Evolutionary conservation across 176 grass and related monocot genomes (phyloP), one percentile per base, ranked within the genome.

Genomic region (Phyllostachys edulis): DNA sequence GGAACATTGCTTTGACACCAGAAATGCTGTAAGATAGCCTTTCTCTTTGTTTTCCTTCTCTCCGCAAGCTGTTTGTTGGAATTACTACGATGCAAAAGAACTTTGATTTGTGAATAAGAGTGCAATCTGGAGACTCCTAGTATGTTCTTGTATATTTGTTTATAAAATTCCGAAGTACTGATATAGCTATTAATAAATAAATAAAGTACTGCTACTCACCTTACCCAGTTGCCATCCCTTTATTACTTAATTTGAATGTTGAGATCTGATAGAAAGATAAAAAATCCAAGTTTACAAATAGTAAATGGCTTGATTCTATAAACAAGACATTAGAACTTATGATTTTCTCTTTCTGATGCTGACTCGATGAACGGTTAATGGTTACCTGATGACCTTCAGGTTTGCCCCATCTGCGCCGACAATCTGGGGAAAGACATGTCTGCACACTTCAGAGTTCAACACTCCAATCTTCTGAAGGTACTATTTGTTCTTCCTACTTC

Each of bases 1-100:
- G 70, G 94, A 97, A 45, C 94, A 97, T 59, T 97, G 94, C 78
- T 97, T 97, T 17, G 87, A 97, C 89, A 84, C 88, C 29, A 88
- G 80, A 84, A 97, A 97, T 82, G 91, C 85, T 23, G 94, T 88
- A 94, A 91, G 82, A 37, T 21, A 82, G 3, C 2, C 47, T 50
- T 10, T 72, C 41, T 15, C 12, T 63, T 57, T 38, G 27, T 36
- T 44, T 20, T 50, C 62, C 67, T 17, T 73, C 5, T 80, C 13
- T 60, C 67, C 13, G 0, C 50, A 50, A 9, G 0, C 51, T 78
- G 65, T 62, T 63, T 71, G 3, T 21, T 61, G 40, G 18, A 40
- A 77, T 3, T 71, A 71, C 55, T 64, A 41, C 2, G 41, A n/a
- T 75, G 56, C 79, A 71, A 71, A 70, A 63, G 23, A 34, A 37